Evolutionary conservation across 2,329 filamentous ascomycete genomes (phyloP).

Genomic region (Clonostachys sp.): DNA sequence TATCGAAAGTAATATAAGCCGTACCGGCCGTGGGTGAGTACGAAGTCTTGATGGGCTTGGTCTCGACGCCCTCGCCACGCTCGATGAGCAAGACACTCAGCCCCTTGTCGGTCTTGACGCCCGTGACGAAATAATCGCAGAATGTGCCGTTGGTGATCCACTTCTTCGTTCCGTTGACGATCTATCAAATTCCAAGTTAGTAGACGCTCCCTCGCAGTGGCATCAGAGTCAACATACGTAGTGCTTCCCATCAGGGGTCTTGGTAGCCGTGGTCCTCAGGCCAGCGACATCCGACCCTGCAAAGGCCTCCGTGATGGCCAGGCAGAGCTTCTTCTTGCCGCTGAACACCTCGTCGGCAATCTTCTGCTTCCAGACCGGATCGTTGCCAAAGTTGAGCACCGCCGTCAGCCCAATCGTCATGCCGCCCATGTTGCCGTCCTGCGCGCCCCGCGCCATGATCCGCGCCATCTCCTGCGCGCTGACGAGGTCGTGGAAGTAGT

Average conservation of each 20-base stretch:
- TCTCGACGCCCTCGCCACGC: constrained; percentile 70
- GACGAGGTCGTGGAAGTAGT: constrained; percentile 83
- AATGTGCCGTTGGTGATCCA: constrained; percentile 83
- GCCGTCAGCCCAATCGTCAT: constrained; percentile 81
- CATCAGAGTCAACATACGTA: constrained; percentile 41
- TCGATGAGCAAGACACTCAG: constrained; percentile 74
- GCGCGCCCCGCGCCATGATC: constrained; percentile 71
- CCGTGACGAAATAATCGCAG: constrained; percentile 78
- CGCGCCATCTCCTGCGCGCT: constrained; percentile 69
- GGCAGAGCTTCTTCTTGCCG: constrained; percentile 82
- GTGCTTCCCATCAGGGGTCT: constrained; percentile 70
- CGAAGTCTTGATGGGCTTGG: constrained; percentile 72
- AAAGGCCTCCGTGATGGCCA: constrained; percentile 87
- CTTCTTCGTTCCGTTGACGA: constrained; percentile 73
- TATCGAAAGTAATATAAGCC: constrained; percentile 76
- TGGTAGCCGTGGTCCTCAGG: constrained; percentile 71
- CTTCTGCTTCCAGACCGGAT: constrained; percentile 60
- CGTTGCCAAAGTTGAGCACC: constrained; percentile 71
- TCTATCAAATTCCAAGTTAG: constrained; percentile 14
- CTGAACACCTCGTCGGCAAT: constrained; percentile 70
- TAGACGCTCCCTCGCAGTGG: too few relatives aligned
- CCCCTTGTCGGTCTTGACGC: constrained; percentile 73
- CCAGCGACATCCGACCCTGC: constrained; percentile 77
- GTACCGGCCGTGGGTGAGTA: constrained; percentile 79
- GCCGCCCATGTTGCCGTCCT: constrained; percentile 82